Percentiles rank a stretch among this genome's conserved stretches.
These are phyloP conservation scores for Tritrichomonas foetus DNA, from an alignment of 208 protist genomes.

Conservation along the genomic window DNA sequence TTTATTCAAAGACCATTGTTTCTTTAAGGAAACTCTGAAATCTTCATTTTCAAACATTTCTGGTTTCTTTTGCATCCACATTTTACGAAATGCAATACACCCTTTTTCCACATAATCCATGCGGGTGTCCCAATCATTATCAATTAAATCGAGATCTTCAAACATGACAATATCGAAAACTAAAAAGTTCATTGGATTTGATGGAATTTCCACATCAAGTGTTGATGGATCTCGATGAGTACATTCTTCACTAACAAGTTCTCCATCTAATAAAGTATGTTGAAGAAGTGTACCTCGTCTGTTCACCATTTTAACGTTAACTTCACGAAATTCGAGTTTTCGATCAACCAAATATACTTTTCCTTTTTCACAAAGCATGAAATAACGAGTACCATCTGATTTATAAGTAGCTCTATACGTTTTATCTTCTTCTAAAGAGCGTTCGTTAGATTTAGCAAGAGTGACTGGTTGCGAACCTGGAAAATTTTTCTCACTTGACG, in stretches of 20 bases:
- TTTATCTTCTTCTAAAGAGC: neutral
- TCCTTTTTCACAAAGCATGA: neutral
- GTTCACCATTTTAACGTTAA: neutral
- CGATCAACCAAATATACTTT: neutral
- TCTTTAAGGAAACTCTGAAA: neutral
- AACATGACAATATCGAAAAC: neutral
- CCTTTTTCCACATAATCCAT: neutral
- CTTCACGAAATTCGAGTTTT: neutral
- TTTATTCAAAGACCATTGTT: neutral
- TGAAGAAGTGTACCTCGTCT: neutral
- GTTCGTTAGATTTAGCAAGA: neutral
- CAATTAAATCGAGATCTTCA: neutral
- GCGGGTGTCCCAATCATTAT: neutral
- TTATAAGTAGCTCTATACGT: constrained; percentile 14
- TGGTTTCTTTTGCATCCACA: neutral
- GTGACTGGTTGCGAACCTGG: neutral
- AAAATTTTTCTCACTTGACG: neutral
- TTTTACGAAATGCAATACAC: neutral
- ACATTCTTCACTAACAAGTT: neutral
- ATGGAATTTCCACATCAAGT: too few species aligned
- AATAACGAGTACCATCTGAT: constrained; percentile 30
- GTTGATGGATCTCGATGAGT: neutral
- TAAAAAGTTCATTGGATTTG: neutral
- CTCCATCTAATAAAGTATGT: neutral
- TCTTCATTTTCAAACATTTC: neutral